Evolutionary conservation across 768 basidiomycete species (phyloP).

Genomic region (Psilocybe tampanensis): DNA sequence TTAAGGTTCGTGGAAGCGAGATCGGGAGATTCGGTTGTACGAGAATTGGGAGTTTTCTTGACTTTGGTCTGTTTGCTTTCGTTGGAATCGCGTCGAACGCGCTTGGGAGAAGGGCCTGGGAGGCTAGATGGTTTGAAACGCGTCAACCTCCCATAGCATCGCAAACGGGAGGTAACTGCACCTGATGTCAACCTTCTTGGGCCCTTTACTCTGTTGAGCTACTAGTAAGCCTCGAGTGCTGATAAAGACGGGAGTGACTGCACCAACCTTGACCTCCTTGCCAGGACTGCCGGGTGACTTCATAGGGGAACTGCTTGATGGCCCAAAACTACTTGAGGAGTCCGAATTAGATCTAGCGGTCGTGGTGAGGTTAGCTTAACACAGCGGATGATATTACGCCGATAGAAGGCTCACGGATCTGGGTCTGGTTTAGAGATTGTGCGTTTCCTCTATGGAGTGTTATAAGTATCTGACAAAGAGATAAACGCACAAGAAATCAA

Average conservation of each 20-base stretch:
- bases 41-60: constrained; percentile 27
- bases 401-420: constrained; percentile 10
- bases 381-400: not conserved
- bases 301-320: constrained; percentile 8
- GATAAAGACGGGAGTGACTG: too few relatives aligned
- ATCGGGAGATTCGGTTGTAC: constrained; percentile 27
- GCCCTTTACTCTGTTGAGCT: constrained; percentile 14
- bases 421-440: constrained; percentile 19
- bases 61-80: constrained; percentile 19
- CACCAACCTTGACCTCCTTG: constrained; percentile 13
- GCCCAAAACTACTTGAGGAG: constrained; percentile 16
- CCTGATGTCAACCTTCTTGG: constrained; percentile 26
- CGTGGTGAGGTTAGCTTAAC: not conserved
- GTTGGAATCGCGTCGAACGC: constrained; percentile 22
- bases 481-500: constrained; percentile 3
- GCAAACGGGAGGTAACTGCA: not conserved
- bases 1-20: constrained; percentile 28
- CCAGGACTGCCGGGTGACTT: constrained; percentile 18
- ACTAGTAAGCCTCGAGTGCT: too few relatives aligned
- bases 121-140: constrained; percentile 20
- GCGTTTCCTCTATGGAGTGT: constrained; percentile 25
- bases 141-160: constrained; percentile 6
- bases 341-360: constrained; percentile 20
- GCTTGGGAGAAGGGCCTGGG: constrained; percentile 31
- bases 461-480: constrained; percentile 3